phyloP scores from a whole-genome alignment of 116 monocot species.

The Cymodocea nodosa region DNA sequence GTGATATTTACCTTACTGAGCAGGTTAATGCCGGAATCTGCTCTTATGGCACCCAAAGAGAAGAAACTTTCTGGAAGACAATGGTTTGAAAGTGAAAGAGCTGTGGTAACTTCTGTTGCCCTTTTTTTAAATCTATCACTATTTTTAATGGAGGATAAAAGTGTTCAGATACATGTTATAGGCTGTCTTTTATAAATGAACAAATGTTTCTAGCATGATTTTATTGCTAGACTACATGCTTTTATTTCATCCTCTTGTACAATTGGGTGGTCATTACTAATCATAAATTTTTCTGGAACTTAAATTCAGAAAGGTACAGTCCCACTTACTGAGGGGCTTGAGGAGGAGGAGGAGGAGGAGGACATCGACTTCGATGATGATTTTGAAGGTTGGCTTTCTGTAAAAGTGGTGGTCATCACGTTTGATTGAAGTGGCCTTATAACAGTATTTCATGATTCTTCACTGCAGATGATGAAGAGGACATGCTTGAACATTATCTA shows the following conservation, averaged over 20 bases:
- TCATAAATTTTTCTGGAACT: not conserved
- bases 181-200: too few relatives aligned
- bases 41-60: slow-evolving; percentile 61
- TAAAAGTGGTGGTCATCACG: not conserved
- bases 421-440: not conserved
- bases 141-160: not conserved
- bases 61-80: slow-evolving; percentile 69
- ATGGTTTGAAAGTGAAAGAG: slow-evolving; percentile 92
- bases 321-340: slow-evolving; percentile 54
- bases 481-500: slow-evolving; percentile 98
- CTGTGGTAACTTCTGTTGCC: slow-evolving; percentile 29
- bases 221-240: too few relatives aligned
- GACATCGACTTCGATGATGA: slow-evolving; percentile 92
- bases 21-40: slow-evolving; percentile 96
- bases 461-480: slow-evolving; percentile 81
- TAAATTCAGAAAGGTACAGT: slow-evolving; percentile 57
- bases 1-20: not conserved
- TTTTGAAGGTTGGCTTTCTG: slow-evolving; percentile 54
- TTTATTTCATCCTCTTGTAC: too few relatives aligned
- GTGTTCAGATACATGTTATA: too few relatives aligned
- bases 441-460: not conserved
- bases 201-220: too few relatives aligned
- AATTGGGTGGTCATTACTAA: too few relatives aligned
- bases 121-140: not conserved
- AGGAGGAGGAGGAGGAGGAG: slow-evolving; percentile 80